Evolutionary conservation across 495 filamentous ascomycete species (phyloP).

Genomic region (Xylona heveae): DNA sequence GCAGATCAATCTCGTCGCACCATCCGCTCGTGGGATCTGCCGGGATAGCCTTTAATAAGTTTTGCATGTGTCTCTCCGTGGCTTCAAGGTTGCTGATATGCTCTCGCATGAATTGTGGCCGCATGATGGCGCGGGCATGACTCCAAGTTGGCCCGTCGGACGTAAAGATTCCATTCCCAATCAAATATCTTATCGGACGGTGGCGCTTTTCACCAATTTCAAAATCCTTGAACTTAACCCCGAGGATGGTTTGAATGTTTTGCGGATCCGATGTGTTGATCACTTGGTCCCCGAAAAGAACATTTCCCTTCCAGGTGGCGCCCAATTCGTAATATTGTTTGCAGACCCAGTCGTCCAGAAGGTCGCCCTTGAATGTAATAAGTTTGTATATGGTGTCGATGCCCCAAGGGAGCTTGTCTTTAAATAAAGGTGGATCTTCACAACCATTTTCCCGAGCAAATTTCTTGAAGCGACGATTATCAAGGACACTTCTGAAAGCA

Average conservation of each 20-base stretch:
- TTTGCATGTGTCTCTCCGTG: conserved; percentile 8
- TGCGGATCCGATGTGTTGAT: conserved; percentile 51
- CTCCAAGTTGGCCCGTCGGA: conserved; percentile 47
- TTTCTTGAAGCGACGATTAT: too few relatives aligned
- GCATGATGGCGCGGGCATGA: conserved; percentile 29
- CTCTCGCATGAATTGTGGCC: conserved; percentile 29
- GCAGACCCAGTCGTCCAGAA: not conserved
- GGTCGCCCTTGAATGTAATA: not conserved
- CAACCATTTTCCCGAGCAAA: too few relatives aligned
- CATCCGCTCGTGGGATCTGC: conserved; percentile 10
- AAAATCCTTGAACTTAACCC: conserved; percentile 59
- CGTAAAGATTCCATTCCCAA: conserved; percentile 47
- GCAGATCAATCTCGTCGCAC: conserved; percentile 30
- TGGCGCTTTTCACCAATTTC: conserved; percentile 21
- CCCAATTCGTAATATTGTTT: not conserved
- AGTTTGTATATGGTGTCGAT: not conserved
- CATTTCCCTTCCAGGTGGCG: not conserved
- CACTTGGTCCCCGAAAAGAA: conserved; percentile 6
- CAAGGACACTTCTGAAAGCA: too few relatives aligned
- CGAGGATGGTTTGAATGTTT: conserved; percentile 72
- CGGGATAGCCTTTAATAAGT: conserved; percentile 10
- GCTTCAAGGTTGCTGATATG: conserved; percentile 19
- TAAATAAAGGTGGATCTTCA: conserved; percentile 2
- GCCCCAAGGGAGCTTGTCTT: conserved; percentile 2
- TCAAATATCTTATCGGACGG: conserved; percentile 23